Base-by-base conservation (phyloP, 1,284 basidiomycete genomes). In the Fistulina hepatica region DNA sequence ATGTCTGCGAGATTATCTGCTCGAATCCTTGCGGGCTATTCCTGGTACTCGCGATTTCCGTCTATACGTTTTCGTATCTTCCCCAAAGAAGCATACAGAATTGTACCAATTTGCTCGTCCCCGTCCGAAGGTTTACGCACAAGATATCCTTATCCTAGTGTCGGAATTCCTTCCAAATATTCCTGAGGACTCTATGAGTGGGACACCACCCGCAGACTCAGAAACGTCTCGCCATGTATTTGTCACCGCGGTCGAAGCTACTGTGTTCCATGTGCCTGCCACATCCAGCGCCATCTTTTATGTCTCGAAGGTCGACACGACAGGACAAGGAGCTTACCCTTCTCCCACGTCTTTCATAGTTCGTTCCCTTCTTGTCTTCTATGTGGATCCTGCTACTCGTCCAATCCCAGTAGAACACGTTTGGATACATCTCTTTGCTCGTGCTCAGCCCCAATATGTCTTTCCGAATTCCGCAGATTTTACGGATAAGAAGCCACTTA, bases 231-330 rank as follows among this genome's bases (percentile, higher is more conserved):
- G 69, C 4, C 67, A 70, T 32, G 60, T 86, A 12, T 61, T 91
- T 28, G 75, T 89, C 20, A 71, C 79, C 6, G 94, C 81, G 2
- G 71, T 97, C 44, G 90, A 94, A 52, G 84, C 80, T 0, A 73
- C 67, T 39, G 61, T 97, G 21, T 97, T 91, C 65, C 75, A 76
- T 31, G 53, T 86, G 34, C 81, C 83, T 4, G 50, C 71, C 2
- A 80, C 81, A 2, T 70, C 68, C 2, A 73, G 71, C 39, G 78
- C 76, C 2, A 71, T 98, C 23, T 61, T 98, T 16, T 97, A 97
- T 59, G 70, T 97, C 33, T 86, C 88, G 35, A 98, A 98, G 60
- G 78, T 97, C 39, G 95, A 97, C 56, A 81, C 91, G 10, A 91
- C 90, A 0, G 93, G 93, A 0, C 89, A 86, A 46, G 75, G 67